These are phyloP conservation scores for Pythium oligandrum DNA, from an alignment of 352 stramenopile species.

Conservation along the genomic window DNA sequence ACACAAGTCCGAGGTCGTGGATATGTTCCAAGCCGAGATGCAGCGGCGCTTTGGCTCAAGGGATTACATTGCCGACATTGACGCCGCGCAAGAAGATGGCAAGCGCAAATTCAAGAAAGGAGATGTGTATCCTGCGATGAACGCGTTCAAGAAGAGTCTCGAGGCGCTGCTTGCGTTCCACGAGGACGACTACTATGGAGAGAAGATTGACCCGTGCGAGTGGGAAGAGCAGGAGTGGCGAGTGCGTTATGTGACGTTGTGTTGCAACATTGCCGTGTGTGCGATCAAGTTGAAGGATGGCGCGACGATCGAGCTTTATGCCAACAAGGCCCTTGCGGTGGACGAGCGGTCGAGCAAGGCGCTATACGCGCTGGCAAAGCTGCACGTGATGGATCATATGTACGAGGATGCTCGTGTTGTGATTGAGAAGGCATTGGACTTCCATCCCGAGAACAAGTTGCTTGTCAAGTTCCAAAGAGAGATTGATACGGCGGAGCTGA, in stretches of 20 bases:
- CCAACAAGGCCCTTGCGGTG: conserved; percentile 46
- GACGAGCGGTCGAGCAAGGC: conserved; percentile 49
- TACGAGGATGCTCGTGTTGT: conserved; percentile 42
- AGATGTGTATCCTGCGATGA: conserved; percentile 61
- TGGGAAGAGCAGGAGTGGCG: conserved; percentile 40
- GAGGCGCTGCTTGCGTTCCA: conserved; percentile 33
- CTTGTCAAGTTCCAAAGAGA: conserved; percentile 46
- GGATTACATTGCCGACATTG: conserved; percentile 31
- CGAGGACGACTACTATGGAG: conserved; percentile 42
- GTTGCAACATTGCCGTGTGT: conserved; percentile 74
- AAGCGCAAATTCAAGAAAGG: conserved; percentile 61
- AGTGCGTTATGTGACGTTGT: conserved; percentile 52
- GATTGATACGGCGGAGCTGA: conserved; percentile 31
- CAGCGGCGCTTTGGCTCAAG: conserved; percentile 17
- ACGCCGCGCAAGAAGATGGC: conserved; percentile 48
- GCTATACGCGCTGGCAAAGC: conserved; percentile 63
- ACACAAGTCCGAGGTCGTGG: conserved; percentile 20
- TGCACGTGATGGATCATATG: conserved; percentile 54
- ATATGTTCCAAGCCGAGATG: conserved; percentile 34
- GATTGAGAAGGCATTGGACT: conserved; percentile 29
- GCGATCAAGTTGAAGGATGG: conserved; percentile 60
- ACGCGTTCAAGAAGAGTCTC: conserved; percentile 57
- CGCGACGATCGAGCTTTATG: conserved; percentile 52
- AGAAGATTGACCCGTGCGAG: conserved; percentile 21
- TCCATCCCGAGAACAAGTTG: conserved; percentile 38